Evolutionary conservation across 352 stramenopile species (phyloP), one percentile per base, ranked within the genome.

Genomic region (Nothophytophthora sp.): DNA sequence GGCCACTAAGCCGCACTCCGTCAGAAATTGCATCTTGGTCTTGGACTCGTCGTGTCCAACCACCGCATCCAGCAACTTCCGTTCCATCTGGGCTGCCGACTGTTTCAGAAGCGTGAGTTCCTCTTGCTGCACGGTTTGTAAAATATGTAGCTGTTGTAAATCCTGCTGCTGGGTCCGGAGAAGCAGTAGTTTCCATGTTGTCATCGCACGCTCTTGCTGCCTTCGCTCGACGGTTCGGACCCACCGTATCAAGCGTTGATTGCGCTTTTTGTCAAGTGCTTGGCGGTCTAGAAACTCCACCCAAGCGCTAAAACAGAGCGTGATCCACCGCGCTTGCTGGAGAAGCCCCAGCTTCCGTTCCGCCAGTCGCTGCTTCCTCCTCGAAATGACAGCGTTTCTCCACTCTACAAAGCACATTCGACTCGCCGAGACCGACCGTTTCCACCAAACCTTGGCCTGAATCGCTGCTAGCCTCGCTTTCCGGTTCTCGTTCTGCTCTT

Each of bases 361-460:
- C 5, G 36, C 63, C 30, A 28, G 48, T 15, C 35, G 48, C 2
- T 25, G 39, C 2, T 54, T 47, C 35, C 48, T 56, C 20, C 9
- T 56, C 1, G 4, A n/a, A 1, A 30, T 16, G 5, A 69, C 50
- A 39, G 25, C 25, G 1, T 20, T 3, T 28, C 56, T 70, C 72
- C 72, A 82, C 3, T 62, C 40, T 4, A 20, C 25, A 41, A 82
- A 68, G 18, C 58, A 58, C 10, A 53, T 57, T 3, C 52, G 59
- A 25, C 52, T 48, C 0, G 34, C 61, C 12, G 55, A 75, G 1
- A 67, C 28, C 2, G 66, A 70, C 47, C 58, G 63, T 30, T 62
- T 78, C 35, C 47, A 54, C 49, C 70, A 84, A 9, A 87, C 44
- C 29, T 67, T 63, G 0, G 43, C 45, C 38, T 69, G 70, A 18